These are phyloP conservation scores for Stemphylium vesicarium DNA, from an alignment of 2,329 filamentous ascomycete species.

Conservation along the genomic window DNA sequence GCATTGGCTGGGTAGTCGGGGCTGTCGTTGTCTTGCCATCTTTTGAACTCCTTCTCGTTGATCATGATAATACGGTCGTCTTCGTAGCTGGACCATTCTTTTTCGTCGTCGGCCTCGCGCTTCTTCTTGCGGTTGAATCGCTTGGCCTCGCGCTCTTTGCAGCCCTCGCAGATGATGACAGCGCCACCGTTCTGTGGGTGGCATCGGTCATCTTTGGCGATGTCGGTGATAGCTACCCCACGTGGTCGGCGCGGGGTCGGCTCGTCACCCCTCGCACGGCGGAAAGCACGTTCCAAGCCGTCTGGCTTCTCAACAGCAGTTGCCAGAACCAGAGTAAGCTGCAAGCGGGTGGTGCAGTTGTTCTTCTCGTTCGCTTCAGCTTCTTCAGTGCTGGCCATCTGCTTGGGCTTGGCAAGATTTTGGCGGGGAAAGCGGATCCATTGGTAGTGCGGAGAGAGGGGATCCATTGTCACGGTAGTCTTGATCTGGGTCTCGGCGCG, in stretches of 20 bases:
- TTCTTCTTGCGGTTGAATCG: constrained; percentile 93
- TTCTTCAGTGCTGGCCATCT: constrained; percentile 76
- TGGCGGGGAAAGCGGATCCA: constrained; percentile 86
- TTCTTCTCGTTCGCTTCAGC: constrained; percentile 76
- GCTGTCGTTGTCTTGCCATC: constrained; percentile 38
- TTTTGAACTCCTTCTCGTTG: constrained; percentile 48
- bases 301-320: constrained; percentile 83
- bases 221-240: constrained; percentile 51
- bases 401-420: constrained; percentile 93
- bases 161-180: constrained; percentile 89
- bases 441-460: constrained; percentile 75
- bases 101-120: constrained; percentile 83
- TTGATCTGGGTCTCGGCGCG: constrained; percentile 96
- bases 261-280: constrained; percentile 59
- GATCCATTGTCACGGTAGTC: constrained; percentile 78
- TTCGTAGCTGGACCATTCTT: constrained; percentile 69
- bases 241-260: constrained; percentile 45
- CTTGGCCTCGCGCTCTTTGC: constrained; percentile 89
- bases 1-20: constrained; percentile 48
- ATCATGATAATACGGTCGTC: constrained; percentile 53
- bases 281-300: constrained; percentile 70
- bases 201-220: constrained; percentile 66
- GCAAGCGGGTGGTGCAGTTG: constrained; percentile 47
- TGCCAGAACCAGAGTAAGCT: constrained; percentile 73
- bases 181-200: constrained; percentile 89